Percentiles rank a stretch among this genome's conserved stretches.
Evolutionary conservation across 2,329 filamentous ascomycete genomes (phyloP).

Genomic region (Xylaria arbuscula): DNA sequence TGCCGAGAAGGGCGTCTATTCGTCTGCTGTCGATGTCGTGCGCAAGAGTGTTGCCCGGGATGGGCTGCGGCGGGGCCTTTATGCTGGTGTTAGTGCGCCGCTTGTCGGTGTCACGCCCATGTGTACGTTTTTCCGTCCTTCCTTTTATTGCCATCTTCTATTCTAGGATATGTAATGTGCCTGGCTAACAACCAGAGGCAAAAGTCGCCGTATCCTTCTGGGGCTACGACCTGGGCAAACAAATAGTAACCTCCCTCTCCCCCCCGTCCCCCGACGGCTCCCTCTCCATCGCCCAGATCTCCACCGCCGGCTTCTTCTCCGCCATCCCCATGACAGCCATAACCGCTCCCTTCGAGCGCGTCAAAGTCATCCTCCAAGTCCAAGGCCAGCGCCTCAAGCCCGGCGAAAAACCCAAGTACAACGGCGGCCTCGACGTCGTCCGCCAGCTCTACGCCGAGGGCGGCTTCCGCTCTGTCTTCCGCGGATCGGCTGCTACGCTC

Average conservation of each 20-base stretch:
- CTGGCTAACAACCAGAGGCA: neutral
- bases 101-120: slow-evolving; percentile 97
- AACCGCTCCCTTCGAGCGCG: slow-evolving; percentile 98
- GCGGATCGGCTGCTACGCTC: slow-evolving; percentile 88
- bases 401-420: slow-evolving; percentile 93
- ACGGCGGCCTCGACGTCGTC: slow-evolving; percentile 88
- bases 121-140: slow-evolving; percentile 72
- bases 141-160: neutral
- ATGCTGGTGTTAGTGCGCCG: slow-evolving; percentile 96
- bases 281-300: slow-evolving; percentile 87
- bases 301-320: slow-evolving; percentile 94
- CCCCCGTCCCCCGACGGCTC: slow-evolving; percentile 73
- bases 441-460: slow-evolving; percentile 92
- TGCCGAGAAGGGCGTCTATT: slow-evolving; percentile 92
- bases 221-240: slow-evolving; percentile 97
- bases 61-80: slow-evolving; percentile 82
- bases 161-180: neutral
- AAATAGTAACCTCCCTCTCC: slow-evolving; percentile 77
- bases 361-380: slow-evolving; percentile 98
- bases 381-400: slow-evolving; percentile 88
- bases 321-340: slow-evolving; percentile 97
- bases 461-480: slow-evolving; percentile 90
- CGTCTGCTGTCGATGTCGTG: slow-evolving; percentile 89
- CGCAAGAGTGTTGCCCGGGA: slow-evolving; percentile 88
- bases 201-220: slow-evolving; percentile 77